phyloP scores from a whole-genome alignment of 257 asterid genomes.

The Euphrasia confusa region DNA sequence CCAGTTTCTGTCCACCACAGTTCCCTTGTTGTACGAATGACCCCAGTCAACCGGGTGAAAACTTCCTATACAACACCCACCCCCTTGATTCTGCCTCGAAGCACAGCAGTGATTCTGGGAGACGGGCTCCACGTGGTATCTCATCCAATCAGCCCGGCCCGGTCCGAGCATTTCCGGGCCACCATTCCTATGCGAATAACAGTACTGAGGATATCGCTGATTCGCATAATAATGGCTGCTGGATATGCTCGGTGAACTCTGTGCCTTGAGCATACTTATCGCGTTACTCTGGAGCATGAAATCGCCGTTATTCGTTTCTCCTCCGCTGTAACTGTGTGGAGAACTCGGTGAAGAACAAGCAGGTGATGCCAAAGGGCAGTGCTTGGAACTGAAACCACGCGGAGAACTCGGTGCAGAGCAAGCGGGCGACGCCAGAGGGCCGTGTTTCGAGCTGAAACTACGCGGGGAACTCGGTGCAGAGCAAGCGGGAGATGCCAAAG shows the following conservation, averaged over 20 bases:
- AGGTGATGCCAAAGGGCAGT: constrained; percentile 37
- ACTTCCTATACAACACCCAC: constrained; percentile 17
- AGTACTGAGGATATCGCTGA: constrained; percentile 18
- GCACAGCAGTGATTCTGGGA: constrained; percentile 25
- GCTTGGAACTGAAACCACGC: constrained; percentile 37
- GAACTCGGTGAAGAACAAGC: constrained; percentile 59
- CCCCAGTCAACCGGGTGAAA: not conserved
- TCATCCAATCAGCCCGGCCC: constrained; percentile 40
- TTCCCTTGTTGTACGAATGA: too few species aligned
- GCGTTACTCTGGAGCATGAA: constrained; percentile 16
- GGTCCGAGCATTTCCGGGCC: constrained; percentile 42
- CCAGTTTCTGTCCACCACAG: too few species aligned
- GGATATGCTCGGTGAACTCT: constrained; percentile 61
- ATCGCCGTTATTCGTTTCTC: constrained; percentile 7
- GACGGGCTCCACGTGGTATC: constrained; percentile 40
- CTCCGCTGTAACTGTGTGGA: constrained; percentile 43
- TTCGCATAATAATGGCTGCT: constrained; percentile 21
- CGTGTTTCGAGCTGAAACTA: constrained; percentile 31
- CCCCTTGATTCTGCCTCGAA: constrained; percentile 36
- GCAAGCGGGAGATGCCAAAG: constrained; percentile 16
- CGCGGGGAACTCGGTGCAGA: constrained; percentile 65
- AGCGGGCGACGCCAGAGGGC: constrained; percentile 39
- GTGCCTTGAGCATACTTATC: constrained; percentile 50
- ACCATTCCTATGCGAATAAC: constrained; percentile 27
- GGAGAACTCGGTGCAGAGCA: constrained; percentile 70